A percentile compares a stretch with the other conserved stretches of the same genome.
Conservation (phyloP, 1,284 basidiomycete genomes). For the Rugosomyces carneus region DNA sequence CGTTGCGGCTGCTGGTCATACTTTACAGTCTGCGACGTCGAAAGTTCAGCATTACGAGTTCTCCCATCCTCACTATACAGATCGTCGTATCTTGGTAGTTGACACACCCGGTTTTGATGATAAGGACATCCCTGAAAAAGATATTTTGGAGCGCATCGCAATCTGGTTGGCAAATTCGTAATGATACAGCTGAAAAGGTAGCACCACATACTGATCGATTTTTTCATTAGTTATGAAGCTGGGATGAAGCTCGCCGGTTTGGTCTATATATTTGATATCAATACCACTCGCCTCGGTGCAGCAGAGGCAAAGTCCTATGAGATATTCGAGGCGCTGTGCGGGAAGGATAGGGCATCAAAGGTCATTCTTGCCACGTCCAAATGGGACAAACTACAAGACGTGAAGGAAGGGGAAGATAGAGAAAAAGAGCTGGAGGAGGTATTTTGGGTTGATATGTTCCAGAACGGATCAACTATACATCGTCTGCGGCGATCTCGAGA, state of each 20-base stretch:
- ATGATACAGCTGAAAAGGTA: background rate
- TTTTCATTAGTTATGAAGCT: background rate
- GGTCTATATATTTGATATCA: background rate
- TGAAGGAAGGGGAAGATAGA: background rate
- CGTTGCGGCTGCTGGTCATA: background rate
- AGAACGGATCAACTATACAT: background rate
- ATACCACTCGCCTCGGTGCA: background rate
- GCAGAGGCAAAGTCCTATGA: background rate
- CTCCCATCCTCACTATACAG: background rate
- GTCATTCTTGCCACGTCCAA: background rate
- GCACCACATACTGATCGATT: background rate
- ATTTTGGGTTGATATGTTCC: background rate
- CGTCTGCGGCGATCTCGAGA: background rate
- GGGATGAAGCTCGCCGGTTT: background rate
- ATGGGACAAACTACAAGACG: background rate
- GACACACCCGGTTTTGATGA: background rate
- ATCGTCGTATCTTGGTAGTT: background rate
- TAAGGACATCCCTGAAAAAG: background rate
- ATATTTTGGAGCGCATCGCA: background rate
- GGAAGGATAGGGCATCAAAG: constrained; percentile 9
- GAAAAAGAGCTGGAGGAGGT: background rate
- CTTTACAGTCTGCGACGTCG: background rate
- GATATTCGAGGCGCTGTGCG: background rate
- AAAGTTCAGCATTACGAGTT: background rate
- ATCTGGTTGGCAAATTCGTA: background rate